Conservation (phyloP, 176 grass and related monocot species). For the Dendrocalamus sinicus region DNA sequence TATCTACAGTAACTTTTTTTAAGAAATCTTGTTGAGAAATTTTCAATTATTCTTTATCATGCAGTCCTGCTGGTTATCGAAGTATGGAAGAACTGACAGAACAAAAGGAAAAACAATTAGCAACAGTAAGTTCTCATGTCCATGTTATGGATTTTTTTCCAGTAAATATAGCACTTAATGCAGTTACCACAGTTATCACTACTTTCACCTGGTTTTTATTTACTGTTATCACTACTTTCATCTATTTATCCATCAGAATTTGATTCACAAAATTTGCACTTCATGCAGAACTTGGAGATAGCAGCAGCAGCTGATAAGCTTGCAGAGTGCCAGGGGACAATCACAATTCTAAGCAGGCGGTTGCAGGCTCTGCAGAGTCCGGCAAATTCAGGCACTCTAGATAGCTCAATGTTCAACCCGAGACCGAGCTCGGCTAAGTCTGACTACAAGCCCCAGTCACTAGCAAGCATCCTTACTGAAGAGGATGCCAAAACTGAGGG, state of each 20-base stretch:
- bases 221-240: not conserved
- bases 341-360: conserved; percentile 65
- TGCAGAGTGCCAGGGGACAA: conserved; percentile 74
- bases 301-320: conserved; percentile 63
- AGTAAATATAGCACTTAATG: conserved; percentile 2
- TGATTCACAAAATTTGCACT: not conserved
- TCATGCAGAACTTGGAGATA: conserved; percentile 58
- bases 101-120: conserved; percentile 50
- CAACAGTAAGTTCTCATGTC: conserved; percentile 58
- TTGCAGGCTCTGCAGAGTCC: conserved; percentile 58
- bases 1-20: not conserved
- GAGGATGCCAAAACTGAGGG: conserved; percentile 10
- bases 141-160: not conserved
- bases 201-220: not conserved
- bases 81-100: conserved; percentile 23
- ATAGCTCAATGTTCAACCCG: conserved; percentile 6
- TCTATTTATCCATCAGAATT: not conserved
- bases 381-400: conserved; percentile 22
- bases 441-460: conserved; percentile 53
- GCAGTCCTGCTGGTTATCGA: conserved; percentile 49
- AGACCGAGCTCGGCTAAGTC: conserved; percentile 21
- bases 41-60: conserved; percentile 7
- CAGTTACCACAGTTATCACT: not conserved
- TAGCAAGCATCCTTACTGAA: conserved; percentile 47
- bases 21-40: not conserved